These are phyloP conservation scores for Letharia lupina DNA, from an alignment of 495 filamentous ascomycete genomes.

Conservation along the genomic window DNA sequence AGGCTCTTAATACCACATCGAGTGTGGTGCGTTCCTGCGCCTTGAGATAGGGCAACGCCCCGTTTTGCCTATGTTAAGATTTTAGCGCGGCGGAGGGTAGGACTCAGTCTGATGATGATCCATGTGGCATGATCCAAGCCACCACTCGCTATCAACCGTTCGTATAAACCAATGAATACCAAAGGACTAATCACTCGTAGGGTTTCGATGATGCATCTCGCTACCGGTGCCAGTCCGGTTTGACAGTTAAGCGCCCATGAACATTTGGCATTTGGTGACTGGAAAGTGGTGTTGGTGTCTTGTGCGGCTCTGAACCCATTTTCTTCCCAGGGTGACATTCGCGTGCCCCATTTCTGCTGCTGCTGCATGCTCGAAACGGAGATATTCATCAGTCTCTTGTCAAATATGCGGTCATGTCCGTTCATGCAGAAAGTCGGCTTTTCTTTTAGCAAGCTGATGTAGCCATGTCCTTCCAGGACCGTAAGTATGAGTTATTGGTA, in stretches of 20 bases:
- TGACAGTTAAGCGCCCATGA: background rate
- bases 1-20: constrained; percentile 1
- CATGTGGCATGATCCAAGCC: background rate
- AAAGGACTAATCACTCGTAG: background rate
- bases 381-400: background rate
- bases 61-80: background rate
- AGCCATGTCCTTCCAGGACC: background rate
- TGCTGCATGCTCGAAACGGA: background rate
- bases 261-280: background rate
- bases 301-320: background rate
- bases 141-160: background rate
- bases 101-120: background rate
- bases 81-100: constrained; percentile 1
- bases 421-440: background rate
- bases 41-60: constrained; percentile 1
- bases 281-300: background rate
- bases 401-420: background rate
- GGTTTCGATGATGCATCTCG: background rate
- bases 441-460: background rate
- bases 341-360: background rate
- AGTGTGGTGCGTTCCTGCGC: constrained; percentile 4
- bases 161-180: background rate
- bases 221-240: background rate
- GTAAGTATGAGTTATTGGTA: background rate
- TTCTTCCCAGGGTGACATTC: background rate